Percentiles rank a stretch among this genome's conserved stretches.
These are phyloP conservation scores for Blastobotrys attinorum DNA, from an alignment of 805 yeast genomes.

Conservation along the genomic window DNA sequence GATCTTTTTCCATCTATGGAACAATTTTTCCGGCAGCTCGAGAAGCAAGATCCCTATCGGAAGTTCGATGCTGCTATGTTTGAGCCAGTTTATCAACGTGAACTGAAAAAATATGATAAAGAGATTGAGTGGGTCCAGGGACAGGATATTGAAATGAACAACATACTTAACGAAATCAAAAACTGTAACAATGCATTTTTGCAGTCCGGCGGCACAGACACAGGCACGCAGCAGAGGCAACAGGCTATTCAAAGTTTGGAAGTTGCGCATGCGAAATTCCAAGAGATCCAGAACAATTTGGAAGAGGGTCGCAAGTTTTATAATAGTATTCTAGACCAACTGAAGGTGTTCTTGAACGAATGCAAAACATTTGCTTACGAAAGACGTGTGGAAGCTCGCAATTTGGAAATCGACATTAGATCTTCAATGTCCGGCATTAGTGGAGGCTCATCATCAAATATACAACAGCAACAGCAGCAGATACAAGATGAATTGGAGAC, in stretches of 20 bases:
- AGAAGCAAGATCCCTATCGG: slow-evolving; percentile 10
- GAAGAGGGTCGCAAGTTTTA: slow-evolving; percentile 68
- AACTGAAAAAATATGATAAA: slow-evolving; percentile 37
- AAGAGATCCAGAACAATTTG: slow-evolving; percentile 51
- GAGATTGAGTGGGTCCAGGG: slow-evolving; percentile 43
- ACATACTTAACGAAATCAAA: slow-evolving; percentile 33
- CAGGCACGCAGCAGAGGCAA: slow-evolving; percentile 34
- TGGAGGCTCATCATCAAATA: no score
- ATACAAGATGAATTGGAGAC: neutral
- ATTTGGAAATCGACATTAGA: slow-evolving; percentile 32
- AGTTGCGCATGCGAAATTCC: slow-evolving; percentile 40
- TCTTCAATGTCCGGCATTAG: no score
- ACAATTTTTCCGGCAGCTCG: slow-evolving; percentile 5
- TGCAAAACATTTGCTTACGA: slow-evolving; percentile 45
- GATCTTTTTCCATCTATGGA: slow-evolving; percentile 9
- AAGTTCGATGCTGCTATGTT: slow-evolving; percentile 15
- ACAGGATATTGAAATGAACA: slow-evolving; percentile 25
- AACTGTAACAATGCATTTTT: slow-evolving; percentile 27
- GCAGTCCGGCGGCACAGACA: slow-evolving; percentile 30
- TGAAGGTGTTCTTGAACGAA: slow-evolving; percentile 37
- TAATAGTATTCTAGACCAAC: slow-evolving; percentile 45
- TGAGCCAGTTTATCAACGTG: slow-evolving; percentile 20
- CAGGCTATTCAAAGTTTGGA: slow-evolving; percentile 46
- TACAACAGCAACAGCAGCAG: neutral
- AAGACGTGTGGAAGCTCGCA: slow-evolving; percentile 47